Percentiles rank a stretch among this genome's conserved stretches.
Conservation (phyloP, 805 yeast species). For the Lachancea waltii region DNA sequence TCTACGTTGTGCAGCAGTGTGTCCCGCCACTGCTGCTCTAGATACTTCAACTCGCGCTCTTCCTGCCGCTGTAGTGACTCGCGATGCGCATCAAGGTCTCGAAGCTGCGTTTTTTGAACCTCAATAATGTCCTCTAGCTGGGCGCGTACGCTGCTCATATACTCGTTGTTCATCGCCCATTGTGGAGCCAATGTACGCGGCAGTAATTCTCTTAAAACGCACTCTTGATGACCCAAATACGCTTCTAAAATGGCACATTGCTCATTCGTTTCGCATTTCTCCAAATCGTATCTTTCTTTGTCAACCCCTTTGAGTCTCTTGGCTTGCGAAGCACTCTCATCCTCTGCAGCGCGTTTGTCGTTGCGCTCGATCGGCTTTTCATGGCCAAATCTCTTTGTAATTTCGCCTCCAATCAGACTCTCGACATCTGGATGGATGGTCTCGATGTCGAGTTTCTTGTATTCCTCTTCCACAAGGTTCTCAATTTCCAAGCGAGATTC, state of each 20-base stretch:
- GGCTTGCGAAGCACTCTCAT: slow-evolving; percentile 7
- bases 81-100: slow-evolving; percentile 39
- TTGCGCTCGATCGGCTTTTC: not conserved
- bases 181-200: slow-evolving; percentile 33
- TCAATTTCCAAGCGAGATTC: slow-evolving; percentile 10
- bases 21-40: slow-evolving; percentile 46
- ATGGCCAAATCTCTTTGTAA: not conserved
- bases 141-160: slow-evolving; percentile 26
- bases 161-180: slow-evolving; percentile 35
- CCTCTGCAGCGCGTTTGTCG: not conserved
- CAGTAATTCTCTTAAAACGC: slow-evolving; percentile 35
- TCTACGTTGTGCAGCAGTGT: slow-evolving; percentile 28
- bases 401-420: slow-evolving; percentile 2
- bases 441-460: slow-evolving; percentile 19
- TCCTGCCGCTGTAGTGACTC: slow-evolving; percentile 39
- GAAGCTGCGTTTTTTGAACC: slow-evolving; percentile 38
- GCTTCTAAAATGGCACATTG: slow-evolving; percentile 21
- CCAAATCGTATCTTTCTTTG: slow-evolving; percentile 25
- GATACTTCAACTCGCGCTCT: slow-evolving; percentile 39
- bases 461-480: slow-evolving; percentile 14
- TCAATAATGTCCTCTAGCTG: slow-evolving; percentile 27
- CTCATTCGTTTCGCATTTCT: slow-evolving; percentile 13
- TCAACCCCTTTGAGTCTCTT: slow-evolving; percentile 28
- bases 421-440: slow-evolving; percentile 17
- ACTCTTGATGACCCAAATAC: slow-evolving; percentile 29